Evolutionary conservation across 441 rosid genomes (phyloP), one percentile per base, ranked within the genome.

Genomic region (Populus hybrid): DNA sequence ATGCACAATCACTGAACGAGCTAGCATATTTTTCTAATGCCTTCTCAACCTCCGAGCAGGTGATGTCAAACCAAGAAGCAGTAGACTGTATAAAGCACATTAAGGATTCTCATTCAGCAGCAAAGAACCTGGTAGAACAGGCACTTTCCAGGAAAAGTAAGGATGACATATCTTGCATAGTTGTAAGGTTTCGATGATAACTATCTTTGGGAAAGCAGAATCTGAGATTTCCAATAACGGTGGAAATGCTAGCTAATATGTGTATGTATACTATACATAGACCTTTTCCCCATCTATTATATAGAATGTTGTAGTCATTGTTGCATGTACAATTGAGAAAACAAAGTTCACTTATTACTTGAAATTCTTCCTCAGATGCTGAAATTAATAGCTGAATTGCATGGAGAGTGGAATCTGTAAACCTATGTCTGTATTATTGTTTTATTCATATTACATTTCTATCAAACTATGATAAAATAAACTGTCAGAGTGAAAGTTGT

Each of bases 91-190:
- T 88, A 4, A 82, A 78, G 79, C 86, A 75, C 83, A 84, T 71
- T 42, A 89, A 87, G 80, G 89, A 89, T 42, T 85, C 90, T 5
- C 82, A 72, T 42, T 86, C 66, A 34, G 91, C 90, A 14, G 87
- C 91, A 21, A 89, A 89, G 82, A 77, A 71, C 70, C 84, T 89
- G 1, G 67, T 70, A 10, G 77, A 81, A 0, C 88, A 85, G 80
- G 88, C 91, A 7, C 57, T 89, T 78, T 76, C 84, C 21, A 81
- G 84, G 72, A 89, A 84, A 21, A 87, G 91, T 66, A 89, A 89
- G 80, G 91, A 89, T 72, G 91, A 89, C 79, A 89, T 89, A 73
- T 89, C 91, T 61, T 89, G 91, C 83, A 65, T 89, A 34, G 91
- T 89, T 20, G 89, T 89, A 69, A 84, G 91, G 42, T 84, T 88